Evolutionary conservation across 108 stramenopile species (phyloP).

Genomic region (Skeletonema tropicum): DNA sequence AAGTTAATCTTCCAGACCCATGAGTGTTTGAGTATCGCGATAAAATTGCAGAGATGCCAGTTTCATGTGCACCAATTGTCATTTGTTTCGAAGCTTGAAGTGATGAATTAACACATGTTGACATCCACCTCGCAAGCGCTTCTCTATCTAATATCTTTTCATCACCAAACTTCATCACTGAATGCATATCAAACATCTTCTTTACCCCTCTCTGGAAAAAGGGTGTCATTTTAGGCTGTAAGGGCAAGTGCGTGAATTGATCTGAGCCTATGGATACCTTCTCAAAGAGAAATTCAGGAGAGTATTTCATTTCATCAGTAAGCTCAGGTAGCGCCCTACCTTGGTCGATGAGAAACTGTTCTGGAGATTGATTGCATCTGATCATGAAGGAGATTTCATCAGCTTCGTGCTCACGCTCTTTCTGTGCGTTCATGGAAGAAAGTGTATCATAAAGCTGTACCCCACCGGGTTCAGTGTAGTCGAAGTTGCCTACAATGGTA

Average conservation of each 20-base stretch:
- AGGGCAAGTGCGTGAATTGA: constrained; percentile 6
- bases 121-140: constrained; percentile 63
- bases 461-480: constrained; percentile 27
- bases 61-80: constrained; percentile 66
- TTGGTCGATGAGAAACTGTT: constrained; percentile 56
- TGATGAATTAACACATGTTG: constrained; percentile 42
- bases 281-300: constrained; percentile 48
- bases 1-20: constrained; percentile 64
- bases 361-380: constrained; percentile 74
- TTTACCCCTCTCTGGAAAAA: constrained; percentile 61
- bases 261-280: neutral
- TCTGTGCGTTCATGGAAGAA: neutral
- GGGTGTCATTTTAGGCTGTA: constrained; percentile 44
- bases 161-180: constrained; percentile 8
- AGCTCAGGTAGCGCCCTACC: constrained; percentile 68
- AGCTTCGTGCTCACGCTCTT: constrained; percentile 30
- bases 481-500: constrained; percentile 28
- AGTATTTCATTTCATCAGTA: constrained; percentile 55
- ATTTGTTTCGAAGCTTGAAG: constrained; percentile 11
- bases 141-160: constrained; percentile 22
- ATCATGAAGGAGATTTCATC: constrained; percentile 74
- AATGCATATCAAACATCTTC: constrained; percentile 67
- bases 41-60: constrained; percentile 49
- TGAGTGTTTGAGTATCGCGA: constrained; percentile 51
- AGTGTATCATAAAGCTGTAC: constrained; percentile 36